Base-by-base conservation (phyloP, 179 eudicot species). In the Beta lomatogona region DNA sequence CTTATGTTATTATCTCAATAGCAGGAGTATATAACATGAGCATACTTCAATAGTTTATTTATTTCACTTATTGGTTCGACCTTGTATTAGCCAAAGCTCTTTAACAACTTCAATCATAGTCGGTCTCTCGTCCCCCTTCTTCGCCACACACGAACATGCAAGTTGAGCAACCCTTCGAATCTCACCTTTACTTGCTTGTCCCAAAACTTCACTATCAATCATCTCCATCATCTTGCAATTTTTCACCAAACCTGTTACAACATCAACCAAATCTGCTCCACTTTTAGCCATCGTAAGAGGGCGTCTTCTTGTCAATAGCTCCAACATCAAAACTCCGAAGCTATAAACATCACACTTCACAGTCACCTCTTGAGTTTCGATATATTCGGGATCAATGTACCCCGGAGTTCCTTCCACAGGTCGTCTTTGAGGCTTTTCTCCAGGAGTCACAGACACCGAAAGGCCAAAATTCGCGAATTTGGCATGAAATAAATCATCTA, bases 291-390 rank as follows among this genome's bases (percentile, higher is more conserved):
- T 81, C 18, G 25, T 36, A 16, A 13, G 15, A 53, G 82, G 82
- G 0, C 60, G 36, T 31, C 44, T 64, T 28, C 72, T 9, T 5
- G 82, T 80, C 28, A 80, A 41, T 59, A 80, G 15, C 77, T 79
- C 82, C 55, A 79, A 11, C 77, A 80, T 72, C 78, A 80, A 50
- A 80, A 80, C 82, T 41, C 82, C 82, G 10, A 80, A 80, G 46
- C 77, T 73, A 46, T 80, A 80, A 28, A 80, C 82, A 63, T 80
- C 82, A 53, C 78, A 80, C 31, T 74, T 80, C 6, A 64, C 79
- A 0, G 83, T 80, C 58, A 80, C 79, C 75, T 67, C 25, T 16
- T 25, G 65, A 45, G 83, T 81, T 31, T 55, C 61, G 8, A 75
- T 75, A 52, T 81, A 75, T 69, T 74, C 83, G 0, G 83, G 78